phyloP scores from a whole-genome alignment of 169 alveolate species.

The Plasmodium cynomolgi region DNA sequence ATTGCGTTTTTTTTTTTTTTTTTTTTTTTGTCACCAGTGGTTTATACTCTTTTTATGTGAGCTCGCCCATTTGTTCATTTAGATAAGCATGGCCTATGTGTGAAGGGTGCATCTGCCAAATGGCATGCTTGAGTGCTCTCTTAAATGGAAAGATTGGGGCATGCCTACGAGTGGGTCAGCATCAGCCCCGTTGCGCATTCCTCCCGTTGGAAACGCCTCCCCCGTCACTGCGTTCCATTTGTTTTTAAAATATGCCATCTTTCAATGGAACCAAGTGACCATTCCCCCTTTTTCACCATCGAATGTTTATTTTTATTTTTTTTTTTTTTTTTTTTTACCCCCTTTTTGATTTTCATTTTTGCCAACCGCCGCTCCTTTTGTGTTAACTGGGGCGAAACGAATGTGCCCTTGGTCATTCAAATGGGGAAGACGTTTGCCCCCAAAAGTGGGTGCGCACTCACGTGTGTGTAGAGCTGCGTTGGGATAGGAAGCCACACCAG shows the following conservation, averaged over 20 bases:
- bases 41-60: background rate
- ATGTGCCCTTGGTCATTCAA: background rate
- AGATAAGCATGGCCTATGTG: background rate
- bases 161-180: background rate
- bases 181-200: background rate
- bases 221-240: background rate
- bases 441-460: background rate
- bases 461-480: background rate
- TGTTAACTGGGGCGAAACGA: background rate
- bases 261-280: background rate
- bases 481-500: background rate
- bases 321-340: background rate
- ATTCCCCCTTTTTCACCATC: background rate
- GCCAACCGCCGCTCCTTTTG: background rate
- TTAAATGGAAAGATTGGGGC: background rate
- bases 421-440: background rate
- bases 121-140: background rate
- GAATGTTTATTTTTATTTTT: background rate
- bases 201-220: background rate
- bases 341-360: background rate
- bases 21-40: background rate
- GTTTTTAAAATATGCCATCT: background rate
- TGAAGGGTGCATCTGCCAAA: background rate
- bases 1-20: background rate
- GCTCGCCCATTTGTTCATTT: background rate